A percentile compares a stretch with the other conserved stretches of the same genome.
Evolutionary conservation across 805 yeast genomes (phyloP).

Genomic region (Helenozyma baotianmanensis): DNA sequence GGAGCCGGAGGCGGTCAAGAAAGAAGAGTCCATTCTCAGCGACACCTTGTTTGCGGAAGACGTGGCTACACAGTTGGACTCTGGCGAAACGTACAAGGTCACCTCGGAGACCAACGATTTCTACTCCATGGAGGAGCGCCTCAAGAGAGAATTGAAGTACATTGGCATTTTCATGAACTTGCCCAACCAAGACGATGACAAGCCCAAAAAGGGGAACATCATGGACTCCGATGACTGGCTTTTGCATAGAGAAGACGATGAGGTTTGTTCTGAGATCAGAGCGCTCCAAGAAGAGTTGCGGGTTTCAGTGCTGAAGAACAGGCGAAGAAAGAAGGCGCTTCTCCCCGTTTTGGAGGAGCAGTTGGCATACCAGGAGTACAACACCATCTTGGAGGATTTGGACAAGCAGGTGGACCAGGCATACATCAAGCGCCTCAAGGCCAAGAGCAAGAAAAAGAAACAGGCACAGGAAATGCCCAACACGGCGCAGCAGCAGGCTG

Average conservation of each 20-base stretch:
- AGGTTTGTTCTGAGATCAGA: slow-evolving; percentile 80
- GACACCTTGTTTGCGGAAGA: slow-evolving; percentile 24
- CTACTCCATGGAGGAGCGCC: slow-evolving; percentile 76
- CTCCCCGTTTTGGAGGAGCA: slow-evolving; percentile 79
- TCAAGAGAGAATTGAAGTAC: slow-evolving; percentile 81
- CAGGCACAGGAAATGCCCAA: slow-evolving; percentile 18
- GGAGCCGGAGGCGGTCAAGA: slow-evolving; percentile 8
- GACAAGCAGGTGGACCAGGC: slow-evolving; percentile 97
- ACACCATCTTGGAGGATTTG: slow-evolving; percentile 83
- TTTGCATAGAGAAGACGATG: slow-evolving; percentile 84
- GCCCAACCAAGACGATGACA: slow-evolving; percentile 26
- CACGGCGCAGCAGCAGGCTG: slow-evolving; percentile 58
- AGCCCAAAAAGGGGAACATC: slow-evolving; percentile 21
- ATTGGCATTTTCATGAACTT: slow-evolving; percentile 82
- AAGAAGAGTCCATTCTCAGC: slow-evolving; percentile 10
- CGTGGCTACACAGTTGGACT: slow-evolving; percentile 33
- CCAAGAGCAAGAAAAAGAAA: slow-evolving; percentile 63
- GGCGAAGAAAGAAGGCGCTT: slow-evolving; percentile 59
- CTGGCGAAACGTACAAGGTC: slow-evolving; percentile 34
- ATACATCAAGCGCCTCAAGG: slow-evolving; percentile 75
- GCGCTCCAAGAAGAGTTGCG: slow-evolving; percentile 63
- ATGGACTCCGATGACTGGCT: slow-evolving; percentile 69
- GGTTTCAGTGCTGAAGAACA: slow-evolving; percentile 57
- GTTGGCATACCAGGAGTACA: slow-evolving; percentile 91
- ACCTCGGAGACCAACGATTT: slow-evolving; percentile 59